A percentile compares a stretch with the other conserved stretches of the same genome.
phyloP scores from a whole-genome alignment of 768 basidiomycete genomes.

The Mycena polygramma region DNA sequence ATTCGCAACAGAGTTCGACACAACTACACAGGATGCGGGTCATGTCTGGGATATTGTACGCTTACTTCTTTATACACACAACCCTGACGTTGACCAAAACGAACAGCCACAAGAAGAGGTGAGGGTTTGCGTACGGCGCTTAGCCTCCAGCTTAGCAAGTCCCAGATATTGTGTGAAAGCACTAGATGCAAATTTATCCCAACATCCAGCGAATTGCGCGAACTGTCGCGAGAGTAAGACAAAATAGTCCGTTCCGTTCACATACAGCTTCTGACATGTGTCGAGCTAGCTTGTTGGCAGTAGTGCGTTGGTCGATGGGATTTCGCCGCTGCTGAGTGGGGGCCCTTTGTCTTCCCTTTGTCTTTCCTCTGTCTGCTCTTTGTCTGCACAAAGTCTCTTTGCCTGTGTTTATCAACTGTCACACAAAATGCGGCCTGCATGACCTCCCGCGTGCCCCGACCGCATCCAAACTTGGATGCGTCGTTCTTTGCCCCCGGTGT shows the following conservation, averaged over 20 bases:
- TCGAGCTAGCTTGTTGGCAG: conserved; percentile 76
- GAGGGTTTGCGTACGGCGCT: conserved; percentile 38
- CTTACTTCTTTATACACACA: conserved; percentile 22
- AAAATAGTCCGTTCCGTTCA: not conserved
- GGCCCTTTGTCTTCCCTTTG: no score
- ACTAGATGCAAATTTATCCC: conserved; percentile 77
- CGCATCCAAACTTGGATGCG: no score
- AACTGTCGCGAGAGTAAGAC: conserved; percentile 54
- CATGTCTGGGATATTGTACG: conserved; percentile 69
- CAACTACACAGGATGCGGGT: conserved; percentile 67
- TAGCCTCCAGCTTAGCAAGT: conserved; percentile 32
- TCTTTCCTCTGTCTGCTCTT: no score
- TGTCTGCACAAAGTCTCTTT: no score
- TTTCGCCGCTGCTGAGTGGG: no score
- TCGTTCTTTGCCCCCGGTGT: no score
- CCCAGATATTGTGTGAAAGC: conserved; percentile 75
- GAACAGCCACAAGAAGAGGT: conserved; percentile 74
- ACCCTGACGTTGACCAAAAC: conserved; percentile 25
- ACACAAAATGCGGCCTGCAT: no score
- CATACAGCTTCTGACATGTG: not conserved
- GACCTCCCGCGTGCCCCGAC: no score
- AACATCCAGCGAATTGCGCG: conserved; percentile 72
- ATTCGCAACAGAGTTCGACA: conserved; percentile 68
- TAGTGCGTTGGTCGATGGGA: conserved; percentile 71
- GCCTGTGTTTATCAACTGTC: no score